Percentiles rank a stretch among this genome's conserved stretches.
These are phyloP conservation scores for Fonsecaea pugnacius DNA, from an alignment of 2,329 filamentous ascomycete genomes.

Conservation along the genomic window DNA sequence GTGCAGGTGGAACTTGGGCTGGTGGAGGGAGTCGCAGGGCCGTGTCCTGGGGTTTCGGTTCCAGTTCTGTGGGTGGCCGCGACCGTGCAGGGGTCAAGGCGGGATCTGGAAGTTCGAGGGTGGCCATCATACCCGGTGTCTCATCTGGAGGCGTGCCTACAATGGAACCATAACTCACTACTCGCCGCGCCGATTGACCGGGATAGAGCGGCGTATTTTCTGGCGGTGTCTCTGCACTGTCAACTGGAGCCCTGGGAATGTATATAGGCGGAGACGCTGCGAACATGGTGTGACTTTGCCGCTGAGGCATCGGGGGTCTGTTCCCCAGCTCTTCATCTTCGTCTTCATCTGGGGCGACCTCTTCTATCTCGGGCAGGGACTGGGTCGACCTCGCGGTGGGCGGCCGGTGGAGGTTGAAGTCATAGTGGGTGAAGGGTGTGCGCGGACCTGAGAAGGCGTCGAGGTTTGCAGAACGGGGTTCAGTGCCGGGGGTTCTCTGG, in stretches of 20 bases:
- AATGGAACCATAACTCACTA: conserved; percentile 68
- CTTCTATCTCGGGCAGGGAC: conserved; percentile 28
- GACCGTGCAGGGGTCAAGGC: conserved; percentile 54
- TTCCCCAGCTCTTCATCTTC: conserved; percentile 24
- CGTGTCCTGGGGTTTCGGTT: background rate
- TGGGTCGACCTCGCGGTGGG: conserved; percentile 15
- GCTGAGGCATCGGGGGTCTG: conserved; percentile 29
- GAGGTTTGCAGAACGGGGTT: conserved; percentile 28
- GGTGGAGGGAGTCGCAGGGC: conserved; percentile 24
- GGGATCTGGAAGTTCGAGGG: conserved; percentile 65
- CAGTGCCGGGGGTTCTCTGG: conserved; percentile 55
- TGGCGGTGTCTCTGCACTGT: conserved; percentile 32
- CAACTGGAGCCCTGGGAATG: conserved; percentile 45
- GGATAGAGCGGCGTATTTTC: conserved; percentile 29
- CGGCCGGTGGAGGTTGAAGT: conserved; percentile 31
- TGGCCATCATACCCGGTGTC: conserved; percentile 46
- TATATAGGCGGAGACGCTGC: conserved; percentile 44
- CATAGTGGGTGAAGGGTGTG: conserved; percentile 37
- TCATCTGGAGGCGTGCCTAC: conserved; percentile 53
- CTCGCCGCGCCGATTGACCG: conserved; percentile 17
- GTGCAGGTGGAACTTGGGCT: conserved; percentile 24
- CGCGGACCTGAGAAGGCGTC: conserved; percentile 22
- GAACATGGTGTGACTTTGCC: conserved; percentile 38
- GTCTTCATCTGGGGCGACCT: conserved; percentile 26
- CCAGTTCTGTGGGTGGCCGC: conserved; percentile 13